Base-by-base conservation (phyloP, 768 basidiomycete genomes). In the Naganishia vaughanmartiniae region DNA sequence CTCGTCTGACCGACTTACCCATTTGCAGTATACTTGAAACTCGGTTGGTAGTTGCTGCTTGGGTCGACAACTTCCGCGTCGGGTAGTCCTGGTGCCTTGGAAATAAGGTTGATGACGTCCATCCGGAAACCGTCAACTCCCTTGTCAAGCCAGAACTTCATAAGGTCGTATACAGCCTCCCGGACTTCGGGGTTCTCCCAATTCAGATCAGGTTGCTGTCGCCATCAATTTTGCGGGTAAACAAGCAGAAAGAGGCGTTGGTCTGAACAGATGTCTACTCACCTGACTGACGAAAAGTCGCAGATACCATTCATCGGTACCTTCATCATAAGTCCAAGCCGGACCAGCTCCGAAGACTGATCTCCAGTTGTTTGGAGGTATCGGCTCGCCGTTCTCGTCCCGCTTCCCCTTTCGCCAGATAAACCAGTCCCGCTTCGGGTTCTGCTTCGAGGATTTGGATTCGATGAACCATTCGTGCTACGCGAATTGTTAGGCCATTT, bases 71-170 rank as follows among this genome's bases (percentile, higher is more conserved):
- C 83, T 0, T 86, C 85, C 0, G 88, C 89, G 72, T 91, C 88
- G 0, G 89, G 88, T 2, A 89, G 83, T 0, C 87, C 87, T 2
- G 84, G 81, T 0, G 83, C 83, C 74, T 90, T 89, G 21, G 87
- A 88, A 31, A 89, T 86, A 63, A 87, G 76, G 77, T 89, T 88
- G 79, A 89, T 89, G 57, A 87, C 86, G 67, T 89, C 88, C 74
- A 90, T 87, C 26, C 89, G 83, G 79, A 91, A 91, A 1, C 89
- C 90, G 71, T 90, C 89, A 71, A 87, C 87, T 0, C 90, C 89
- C 58, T 87, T 83, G 66, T 87, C 84, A n/a, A 90, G 83, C 89
- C 89, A 90, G 76, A 89, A 90, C 53, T 81, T 79, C 88, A 90
- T 88, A 55, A 87, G 76, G 39, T 88, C 86, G 80, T 84, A 88